phyloP scores from a whole-genome alignment of 768 basidiomycete genomes.

The Melanogaster broomeanus region DNA sequence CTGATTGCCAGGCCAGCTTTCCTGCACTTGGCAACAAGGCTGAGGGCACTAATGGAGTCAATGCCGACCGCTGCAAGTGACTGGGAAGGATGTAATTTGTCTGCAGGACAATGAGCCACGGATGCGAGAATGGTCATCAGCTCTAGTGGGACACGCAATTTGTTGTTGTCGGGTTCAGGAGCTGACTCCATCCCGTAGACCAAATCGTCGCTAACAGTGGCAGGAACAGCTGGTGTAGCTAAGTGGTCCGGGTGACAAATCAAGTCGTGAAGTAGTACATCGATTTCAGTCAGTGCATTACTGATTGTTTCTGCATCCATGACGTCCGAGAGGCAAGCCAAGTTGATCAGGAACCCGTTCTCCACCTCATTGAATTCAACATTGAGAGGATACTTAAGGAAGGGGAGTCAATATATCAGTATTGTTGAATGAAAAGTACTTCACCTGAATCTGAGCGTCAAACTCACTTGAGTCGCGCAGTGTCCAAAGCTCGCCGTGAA shows the following conservation, averaged over 20 bases:
- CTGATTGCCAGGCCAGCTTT: constrained; percentile 34
- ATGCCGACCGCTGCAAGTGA: constrained; percentile 44
- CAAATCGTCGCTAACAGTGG: neutral
- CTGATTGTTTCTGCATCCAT: constrained; percentile 27
- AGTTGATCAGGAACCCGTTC: constrained; percentile 34
- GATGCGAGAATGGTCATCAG: constrained; percentile 12
- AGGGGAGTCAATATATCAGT: neutral
- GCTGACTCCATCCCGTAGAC: neutral
- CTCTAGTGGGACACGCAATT: constrained; percentile 6
- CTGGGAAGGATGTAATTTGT: constrained; percentile 34
- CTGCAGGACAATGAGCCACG: constrained; percentile 27
- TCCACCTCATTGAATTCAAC: constrained; percentile 39
- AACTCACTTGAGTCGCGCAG: constrained; percentile 17
- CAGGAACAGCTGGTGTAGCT: neutral
- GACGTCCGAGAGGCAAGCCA: constrained; percentile 35
- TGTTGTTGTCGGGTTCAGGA: neutral
- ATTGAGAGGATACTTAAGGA: constrained; percentile 44
- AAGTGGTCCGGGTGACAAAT: constrained; percentile 18
- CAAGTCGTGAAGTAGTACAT: constrained; percentile 17
- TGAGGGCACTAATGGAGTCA: constrained; percentile 53
- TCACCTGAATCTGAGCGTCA: constrained; percentile 32
- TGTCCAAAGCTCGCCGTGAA: constrained; percentile 19
- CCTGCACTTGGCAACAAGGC: constrained; percentile 41
- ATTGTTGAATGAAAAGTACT: neutral
- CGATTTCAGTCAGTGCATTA: constrained; percentile 16